Percentiles rank a stretch among this genome's conserved stretches.
phyloP scores from a whole-genome alignment of 257 asterid genomes.

The Haberlea rhodopensis region DNA sequence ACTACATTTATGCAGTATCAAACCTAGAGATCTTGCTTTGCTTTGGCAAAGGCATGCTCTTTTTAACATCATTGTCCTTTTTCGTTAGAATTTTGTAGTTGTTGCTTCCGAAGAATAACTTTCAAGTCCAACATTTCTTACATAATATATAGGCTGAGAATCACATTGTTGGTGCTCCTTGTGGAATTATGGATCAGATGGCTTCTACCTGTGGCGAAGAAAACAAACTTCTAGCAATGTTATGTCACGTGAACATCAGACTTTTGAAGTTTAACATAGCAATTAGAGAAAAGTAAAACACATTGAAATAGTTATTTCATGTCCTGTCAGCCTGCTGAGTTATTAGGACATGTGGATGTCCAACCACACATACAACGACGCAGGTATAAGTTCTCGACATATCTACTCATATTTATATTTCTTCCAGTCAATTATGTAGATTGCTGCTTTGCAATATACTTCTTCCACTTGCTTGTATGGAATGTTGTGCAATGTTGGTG shows the following conservation, averaged over 20 bases:
- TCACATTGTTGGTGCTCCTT: slow-evolving; percentile 66
- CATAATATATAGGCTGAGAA: slow-evolving; percentile 54
- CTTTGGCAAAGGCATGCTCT: slow-evolving; percentile 63
- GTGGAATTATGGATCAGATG: slow-evolving; percentile 86
- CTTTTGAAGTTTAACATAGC: neutral
- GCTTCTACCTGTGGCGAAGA: slow-evolving; percentile 74
- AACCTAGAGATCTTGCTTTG: slow-evolving; percentile 66
- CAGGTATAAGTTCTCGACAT: slow-evolving; percentile 38
- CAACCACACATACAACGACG: slow-evolving; percentile 63
- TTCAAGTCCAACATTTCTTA: neutral
- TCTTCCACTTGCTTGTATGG: slow-evolving; percentile 15
- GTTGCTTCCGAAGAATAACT: neutral
- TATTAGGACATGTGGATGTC: slow-evolving; percentile 60
- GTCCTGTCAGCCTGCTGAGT: slow-evolving; percentile 64
- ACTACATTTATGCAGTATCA: slow-evolving; percentile 39
- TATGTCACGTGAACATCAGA: slow-evolving; percentile 54
- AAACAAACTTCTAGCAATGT: slow-evolving; percentile 66
- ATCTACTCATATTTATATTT: slow-evolving; percentile 6
- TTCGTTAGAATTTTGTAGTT: slow-evolving; percentile 5
- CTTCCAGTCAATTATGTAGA: neutral
- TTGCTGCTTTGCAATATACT: slow-evolving; percentile 12
- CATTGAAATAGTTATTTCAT: slow-evolving; percentile 24
- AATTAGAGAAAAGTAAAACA: slow-evolving; percentile 1
- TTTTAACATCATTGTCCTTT: slow-evolving; percentile 5
- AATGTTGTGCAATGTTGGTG: slow-evolving; percentile 58